Conservation (phyloP, 352 stramenopile species). For the Phytophthora meadii region DNA sequence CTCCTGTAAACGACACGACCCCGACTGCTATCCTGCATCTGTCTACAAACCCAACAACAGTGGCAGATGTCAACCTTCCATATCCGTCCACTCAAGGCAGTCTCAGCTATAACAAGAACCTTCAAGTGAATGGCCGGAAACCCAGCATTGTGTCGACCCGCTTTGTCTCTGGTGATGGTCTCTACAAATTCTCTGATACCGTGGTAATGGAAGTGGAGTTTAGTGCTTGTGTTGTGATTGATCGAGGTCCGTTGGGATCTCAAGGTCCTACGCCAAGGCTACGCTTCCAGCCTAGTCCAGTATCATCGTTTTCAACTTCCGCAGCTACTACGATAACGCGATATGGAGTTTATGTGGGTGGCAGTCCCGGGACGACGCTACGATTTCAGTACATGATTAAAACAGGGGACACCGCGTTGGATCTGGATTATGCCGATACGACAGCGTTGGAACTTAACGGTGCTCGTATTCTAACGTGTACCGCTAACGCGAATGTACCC, state of each 20-base stretch:
- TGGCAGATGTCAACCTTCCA: slow-evolving; percentile 70
- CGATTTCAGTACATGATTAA: slow-evolving; percentile 81
- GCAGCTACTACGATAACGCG: slow-evolving; percentile 53
- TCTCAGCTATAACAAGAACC: slow-evolving; percentile 72
- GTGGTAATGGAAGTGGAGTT: slow-evolving; percentile 74
- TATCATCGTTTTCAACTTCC: slow-evolving; percentile 34
- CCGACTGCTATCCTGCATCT: slow-evolving; percentile 62
- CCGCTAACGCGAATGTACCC: slow-evolving; percentile 26
- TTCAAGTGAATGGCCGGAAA: slow-evolving; percentile 74
- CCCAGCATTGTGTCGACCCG: slow-evolving; percentile 54
- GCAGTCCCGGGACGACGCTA: slow-evolving; percentile 52
- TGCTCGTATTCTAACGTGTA: slow-evolving; percentile 75
- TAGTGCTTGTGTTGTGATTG: slow-evolving; percentile 66
- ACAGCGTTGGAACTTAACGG: slow-evolving; percentile 69
- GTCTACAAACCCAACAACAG: slow-evolving; percentile 73
- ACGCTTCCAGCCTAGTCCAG: slow-evolving; percentile 59
- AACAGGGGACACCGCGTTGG: slow-evolving; percentile 66
- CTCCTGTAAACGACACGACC: slow-evolving; percentile 30
- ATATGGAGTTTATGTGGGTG: slow-evolving; percentile 65
- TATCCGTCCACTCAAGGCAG: slow-evolving; percentile 72
- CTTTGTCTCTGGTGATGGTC: slow-evolving; percentile 70
- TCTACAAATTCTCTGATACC: slow-evolving; percentile 65
- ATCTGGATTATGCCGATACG: slow-evolving; percentile 74
- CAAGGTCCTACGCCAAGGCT: slow-evolving; percentile 46
- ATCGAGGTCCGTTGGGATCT: slow-evolving; percentile 33